Evolutionary conservation across 352 stramenopile species (phyloP), one percentile per base, ranked within the genome.

Genomic region (Phytophthora chlamydospora): DNA sequence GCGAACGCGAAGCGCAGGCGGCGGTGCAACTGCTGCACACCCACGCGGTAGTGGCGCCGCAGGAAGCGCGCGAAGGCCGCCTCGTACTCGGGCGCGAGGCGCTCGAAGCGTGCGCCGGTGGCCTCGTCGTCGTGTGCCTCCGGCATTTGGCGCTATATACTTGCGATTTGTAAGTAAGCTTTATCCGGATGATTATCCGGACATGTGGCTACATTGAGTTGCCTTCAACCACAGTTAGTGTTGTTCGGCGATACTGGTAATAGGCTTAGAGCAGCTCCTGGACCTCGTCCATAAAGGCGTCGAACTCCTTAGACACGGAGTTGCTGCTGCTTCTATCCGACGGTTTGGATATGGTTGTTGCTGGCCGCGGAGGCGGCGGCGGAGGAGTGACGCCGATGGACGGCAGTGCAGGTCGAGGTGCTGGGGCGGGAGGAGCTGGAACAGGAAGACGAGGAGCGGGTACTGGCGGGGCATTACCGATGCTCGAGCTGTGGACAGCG

Each of bases 221-320:
- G 38, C 5, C 33, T 43, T 19, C 35, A 46, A 19, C 34, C 21
- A 24, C 21, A 24, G 21, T 24, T 3, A 24, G 3, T 24, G 21
- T 24, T 24, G 21, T 24, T 24, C 3, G 21, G 21, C 1, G 21
- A 24, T 29, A 29, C 4, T 29, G 3, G 29, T 17, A 10, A n/a
- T n/a, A n/a, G 14, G 10, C n/a, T 58, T 69, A 73, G 16, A 80
- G 40, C 45, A 78, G 24, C 9, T 66, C 68, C 31, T 85, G 77
- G 46, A 89, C 78, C 47, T 91, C 80, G n/a, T 88, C 71, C 71
- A 91, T 89, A 66, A 91, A 91, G 14, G 74, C 65, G 34, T 90
- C 80, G 32, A 86, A 89, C 43, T 89, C 77, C 29, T 74, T 83
- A 0, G 80, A 83, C 8, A 78, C 70, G 3, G 78, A 83, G 1